A percentile compares a stretch with the other conserved stretches of the same genome.
phyloP scores from a whole-genome alignment of 2,329 filamentous ascomycete species.

The Fusarium abutilonis region DNA sequence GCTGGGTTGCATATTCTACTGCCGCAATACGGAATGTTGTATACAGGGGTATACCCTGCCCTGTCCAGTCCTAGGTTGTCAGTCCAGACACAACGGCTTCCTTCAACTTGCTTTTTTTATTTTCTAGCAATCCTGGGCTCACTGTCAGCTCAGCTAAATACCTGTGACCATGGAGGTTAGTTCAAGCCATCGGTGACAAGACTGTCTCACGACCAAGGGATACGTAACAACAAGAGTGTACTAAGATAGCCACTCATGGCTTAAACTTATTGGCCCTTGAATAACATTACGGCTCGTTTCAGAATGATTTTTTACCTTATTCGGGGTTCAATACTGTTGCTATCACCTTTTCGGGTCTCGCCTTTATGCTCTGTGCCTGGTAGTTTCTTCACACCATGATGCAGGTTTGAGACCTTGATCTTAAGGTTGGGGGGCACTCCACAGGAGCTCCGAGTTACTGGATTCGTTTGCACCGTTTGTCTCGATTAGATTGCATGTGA shows the following conservation, averaged over 20 bases:
- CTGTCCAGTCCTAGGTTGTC: neutral
- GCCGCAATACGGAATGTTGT: neutral
- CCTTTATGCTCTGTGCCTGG: neutral
- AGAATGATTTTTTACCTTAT: conserved; percentile 8
- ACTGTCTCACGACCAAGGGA: neutral
- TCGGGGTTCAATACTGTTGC: conserved; percentile 19
- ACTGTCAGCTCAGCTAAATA: neutral
- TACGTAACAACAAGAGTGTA: neutral
- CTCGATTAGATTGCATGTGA: neutral
- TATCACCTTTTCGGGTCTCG: conserved; percentile 9
- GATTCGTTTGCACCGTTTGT: conserved; percentile 1
- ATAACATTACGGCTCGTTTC: neutral
- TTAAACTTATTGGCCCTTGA: neutral
- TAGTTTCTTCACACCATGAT: conserved; percentile 8
- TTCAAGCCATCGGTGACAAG: neutral
- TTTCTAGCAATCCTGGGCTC: neutral
- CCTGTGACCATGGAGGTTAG: neutral
- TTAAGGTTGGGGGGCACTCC: conserved; percentile 3
- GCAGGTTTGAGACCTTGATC: conserved; percentile 3
- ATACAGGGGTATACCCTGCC: neutral
- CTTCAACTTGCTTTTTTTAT: neutral
- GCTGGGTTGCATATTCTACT: neutral
- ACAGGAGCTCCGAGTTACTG: conserved; percentile 7
- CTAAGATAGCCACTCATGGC: neutral
- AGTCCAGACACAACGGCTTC: neutral